Evolutionary conservation across 2,329 filamentous ascomycete genomes (phyloP).

Genomic region (Rasamsonia emersonii): DNA sequence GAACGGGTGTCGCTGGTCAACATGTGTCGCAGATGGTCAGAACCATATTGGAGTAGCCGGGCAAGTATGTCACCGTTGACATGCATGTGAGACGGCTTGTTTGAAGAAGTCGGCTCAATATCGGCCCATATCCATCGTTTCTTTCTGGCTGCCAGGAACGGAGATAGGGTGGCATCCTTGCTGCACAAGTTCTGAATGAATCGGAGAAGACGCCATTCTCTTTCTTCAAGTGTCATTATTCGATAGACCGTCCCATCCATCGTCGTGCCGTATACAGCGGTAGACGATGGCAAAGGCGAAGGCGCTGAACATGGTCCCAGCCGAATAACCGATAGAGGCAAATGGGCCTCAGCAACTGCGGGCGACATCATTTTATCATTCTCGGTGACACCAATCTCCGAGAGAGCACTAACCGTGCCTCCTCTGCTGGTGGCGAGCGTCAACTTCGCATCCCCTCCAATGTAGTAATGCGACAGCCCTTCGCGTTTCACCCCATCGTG

Average conservation of each 20-base stretch:
- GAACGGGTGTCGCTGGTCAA: conserved; percentile 17
- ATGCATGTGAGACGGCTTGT: conserved; percentile 47
- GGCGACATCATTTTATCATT: conserved; percentile 24
- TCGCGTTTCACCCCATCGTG: conserved; percentile 25
- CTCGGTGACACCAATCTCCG: conserved; percentile 14
- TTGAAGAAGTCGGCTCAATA: conserved; percentile 30
- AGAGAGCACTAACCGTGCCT: conserved; percentile 40
- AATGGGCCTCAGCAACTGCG: conserved; percentile 22
- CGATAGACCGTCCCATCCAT: conserved; percentile 63
- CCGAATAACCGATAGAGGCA: conserved; percentile 26
- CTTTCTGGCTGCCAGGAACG: conserved; percentile 35
- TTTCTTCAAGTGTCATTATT: conserved; percentile 56
- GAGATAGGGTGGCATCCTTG: conserved; percentile 40
- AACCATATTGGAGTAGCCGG: conserved; percentile 42
- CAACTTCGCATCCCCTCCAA: conserved; percentile 35
- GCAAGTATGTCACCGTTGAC: conserved; percentile 59
- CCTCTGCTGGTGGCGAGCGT: conserved; percentile 44
- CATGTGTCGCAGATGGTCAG: conserved; percentile 20
- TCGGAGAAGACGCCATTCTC: conserved; percentile 60
- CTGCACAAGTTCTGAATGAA: conserved; percentile 64
- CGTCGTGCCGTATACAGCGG: conserved; percentile 55
- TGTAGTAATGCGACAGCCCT: conserved; percentile 28
- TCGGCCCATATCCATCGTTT: conserved; percentile 19
- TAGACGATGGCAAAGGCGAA: conserved; percentile 9
- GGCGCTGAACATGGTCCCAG: conserved; percentile 15